phyloP scores from a whole-genome alignment of 1,139 yeast genomes.

The Pichia sp. region DNA sequence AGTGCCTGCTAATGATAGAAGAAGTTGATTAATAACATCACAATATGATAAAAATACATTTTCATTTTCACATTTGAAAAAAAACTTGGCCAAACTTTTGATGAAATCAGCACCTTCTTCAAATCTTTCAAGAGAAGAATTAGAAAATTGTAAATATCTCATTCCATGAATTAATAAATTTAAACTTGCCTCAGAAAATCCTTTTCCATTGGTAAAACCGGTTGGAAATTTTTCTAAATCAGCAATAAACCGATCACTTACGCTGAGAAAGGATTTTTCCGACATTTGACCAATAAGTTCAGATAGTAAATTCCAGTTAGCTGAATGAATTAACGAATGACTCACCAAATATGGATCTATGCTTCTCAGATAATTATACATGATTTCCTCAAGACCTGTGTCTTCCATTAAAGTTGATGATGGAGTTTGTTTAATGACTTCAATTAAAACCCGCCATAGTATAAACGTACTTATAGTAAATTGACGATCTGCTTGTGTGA shows the following conservation, averaged over 20 bases:
- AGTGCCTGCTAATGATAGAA: constrained; percentile 76
- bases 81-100: constrained; percentile 79
- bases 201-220: constrained; percentile 26
- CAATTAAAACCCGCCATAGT: constrained; percentile 87
- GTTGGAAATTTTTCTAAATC: constrained; percentile 79
- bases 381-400: constrained; percentile 83
- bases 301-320: constrained; percentile 92
- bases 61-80: constrained; percentile 56
- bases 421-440: constrained; percentile 84
- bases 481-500: constrained; percentile 79
- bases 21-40: constrained; percentile 67
- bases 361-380: constrained; percentile 80
- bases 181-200: constrained; percentile 62
- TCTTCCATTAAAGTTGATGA: constrained; percentile 68
- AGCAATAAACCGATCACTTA: constrained; percentile 88
- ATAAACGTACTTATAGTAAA: constrained; percentile 83
- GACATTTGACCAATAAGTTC: constrained; percentile 89
- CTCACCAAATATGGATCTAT: constrained; percentile 72
- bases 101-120: constrained; percentile 89
- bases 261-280: constrained; percentile 70
- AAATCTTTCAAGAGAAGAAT: constrained; percentile 80
- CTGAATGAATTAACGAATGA: constrained; percentile 69
- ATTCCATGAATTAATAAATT: constrained; percentile 83
- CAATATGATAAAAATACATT: constrained; percentile 71
- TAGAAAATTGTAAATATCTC: constrained; percentile 71